These are phyloP conservation scores for Tolypocladium pustulatum DNA, from an alignment of 2,329 filamentous ascomycete genomes.

Conservation along the genomic window DNA sequence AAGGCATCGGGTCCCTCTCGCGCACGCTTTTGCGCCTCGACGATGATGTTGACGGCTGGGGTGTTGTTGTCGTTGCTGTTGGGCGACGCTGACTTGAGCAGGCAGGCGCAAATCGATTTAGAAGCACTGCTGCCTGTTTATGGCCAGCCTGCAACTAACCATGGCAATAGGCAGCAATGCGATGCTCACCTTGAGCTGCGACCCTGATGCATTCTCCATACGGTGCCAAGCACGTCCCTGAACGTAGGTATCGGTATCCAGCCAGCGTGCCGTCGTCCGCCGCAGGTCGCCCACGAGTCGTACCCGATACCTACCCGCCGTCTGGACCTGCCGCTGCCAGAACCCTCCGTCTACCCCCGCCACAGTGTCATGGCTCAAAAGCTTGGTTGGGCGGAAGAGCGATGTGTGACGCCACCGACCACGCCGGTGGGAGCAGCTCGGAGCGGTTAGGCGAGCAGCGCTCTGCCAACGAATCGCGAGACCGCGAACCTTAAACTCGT, in stretches of 20 bases:
- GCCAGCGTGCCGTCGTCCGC: too few species aligned
- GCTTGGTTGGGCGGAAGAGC: background rate
- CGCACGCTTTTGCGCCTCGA: background rate
- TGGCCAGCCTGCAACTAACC: background rate
- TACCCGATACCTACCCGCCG: background rate
- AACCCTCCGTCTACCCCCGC: background rate
- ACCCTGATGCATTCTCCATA: background rate
- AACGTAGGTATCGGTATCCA: too few species aligned
- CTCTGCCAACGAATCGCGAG: conserved; percentile 1
- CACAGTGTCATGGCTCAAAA: conserved; percentile 2
- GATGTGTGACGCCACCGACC: conserved; percentile 1
- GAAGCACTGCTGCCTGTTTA: background rate
- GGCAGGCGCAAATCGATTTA: too few species aligned
- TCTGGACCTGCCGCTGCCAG: background rate
- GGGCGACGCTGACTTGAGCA: background rate
- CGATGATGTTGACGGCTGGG: background rate
- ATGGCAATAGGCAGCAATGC: background rate
- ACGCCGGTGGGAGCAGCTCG: background rate
- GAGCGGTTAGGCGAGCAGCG: background rate
- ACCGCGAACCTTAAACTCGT: background rate
- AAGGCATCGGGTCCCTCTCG: background rate
- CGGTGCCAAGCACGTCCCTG: background rate
- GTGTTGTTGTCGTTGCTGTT: background rate
- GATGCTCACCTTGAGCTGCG: background rate
- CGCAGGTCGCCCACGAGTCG: too few species aligned